Conservation (phyloP, 208 protist species). For the Naegleria gruberi region DNA sequence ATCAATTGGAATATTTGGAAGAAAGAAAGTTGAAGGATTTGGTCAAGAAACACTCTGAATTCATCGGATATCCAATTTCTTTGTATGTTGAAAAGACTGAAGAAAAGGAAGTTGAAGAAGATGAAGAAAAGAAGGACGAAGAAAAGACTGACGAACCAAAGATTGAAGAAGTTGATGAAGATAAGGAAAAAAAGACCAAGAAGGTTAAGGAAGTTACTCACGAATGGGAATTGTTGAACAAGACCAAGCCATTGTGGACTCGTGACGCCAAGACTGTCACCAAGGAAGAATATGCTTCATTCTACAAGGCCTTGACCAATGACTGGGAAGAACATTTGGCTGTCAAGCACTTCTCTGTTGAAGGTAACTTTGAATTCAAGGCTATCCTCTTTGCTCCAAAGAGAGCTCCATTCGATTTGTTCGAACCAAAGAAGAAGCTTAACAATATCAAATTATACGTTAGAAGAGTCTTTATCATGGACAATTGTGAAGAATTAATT, state of each 20-base stretch:
- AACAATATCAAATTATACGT: conserved; percentile 94
- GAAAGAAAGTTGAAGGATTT: conserved; percentile 89
- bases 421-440: conserved; percentile 84
- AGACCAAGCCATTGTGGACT: conserved; percentile 96
- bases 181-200: conserved; percentile 66
- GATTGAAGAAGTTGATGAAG: conserved; percentile 65
- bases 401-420: conserved; percentile 93
- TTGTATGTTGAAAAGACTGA: conserved; percentile 82
- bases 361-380: conserved; percentile 93
- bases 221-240: conserved; percentile 95
- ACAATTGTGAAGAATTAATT: conserved; percentile 93
- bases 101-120: conserved; percentile 85
- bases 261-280: conserved; percentile 86
- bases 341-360: conserved; percentile 94
- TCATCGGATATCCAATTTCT: conserved; percentile 96
- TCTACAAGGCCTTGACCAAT: conserved; percentile 96
- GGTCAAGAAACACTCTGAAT: conserved; percentile 98
- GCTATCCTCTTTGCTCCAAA: conserved; percentile 90
- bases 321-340: conserved; percentile 93
- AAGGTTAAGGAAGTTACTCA: conserved; percentile 59
- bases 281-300: conserved; percentile 95
- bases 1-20: conserved; percentile 88
- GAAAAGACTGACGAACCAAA: conserved; percentile 76
- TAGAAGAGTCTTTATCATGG: conserved; percentile 95
- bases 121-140: conserved; percentile 64